Percentiles rank a stretch among this genome's conserved stretches.
Conservation (phyloP, 208 protist species). For the Trypanosoma lewisi region DNA sequence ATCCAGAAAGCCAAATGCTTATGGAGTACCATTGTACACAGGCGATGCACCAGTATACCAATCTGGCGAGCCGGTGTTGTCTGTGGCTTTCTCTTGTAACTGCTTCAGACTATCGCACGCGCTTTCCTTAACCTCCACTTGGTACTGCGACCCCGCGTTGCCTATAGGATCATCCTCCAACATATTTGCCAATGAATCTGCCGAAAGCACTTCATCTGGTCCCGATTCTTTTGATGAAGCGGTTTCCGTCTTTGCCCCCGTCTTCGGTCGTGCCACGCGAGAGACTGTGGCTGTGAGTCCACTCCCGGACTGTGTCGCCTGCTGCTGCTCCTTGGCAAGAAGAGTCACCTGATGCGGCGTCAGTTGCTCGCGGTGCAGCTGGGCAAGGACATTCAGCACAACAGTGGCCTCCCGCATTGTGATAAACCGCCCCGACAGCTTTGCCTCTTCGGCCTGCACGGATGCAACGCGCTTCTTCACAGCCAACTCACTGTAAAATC, state of each 20-base stretch:
- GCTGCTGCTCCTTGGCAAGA: conserved; percentile 58
- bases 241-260: background rate
- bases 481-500: conserved; percentile 78
- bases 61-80: conserved; percentile 42
- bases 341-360: conserved; percentile 80
- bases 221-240: conserved; percentile 3
- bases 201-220: conserved; percentile 33
- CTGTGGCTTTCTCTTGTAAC: conserved; percentile 53
- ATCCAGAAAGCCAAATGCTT: background rate
- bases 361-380: conserved; percentile 84
- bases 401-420: conserved; percentile 89
- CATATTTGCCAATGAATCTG: conserved; percentile 63
- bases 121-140: conserved; percentile 40
- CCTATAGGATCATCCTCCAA: conserved; percentile 27
- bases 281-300: conserved; percentile 45
- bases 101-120: conserved; percentile 53
- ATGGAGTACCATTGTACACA: conserved; percentile 12
- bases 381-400: conserved; percentile 77
- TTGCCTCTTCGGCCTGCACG: conserved; percentile 90
- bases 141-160: conserved; percentile 35
- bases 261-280: conserved; percentile 8
- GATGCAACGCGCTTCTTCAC: conserved; percentile 82
- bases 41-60: conserved; percentile 70
- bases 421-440: conserved; percentile 85
- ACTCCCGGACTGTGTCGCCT: conserved; percentile 30